A percentile compares a stretch with the other conserved stretches of the same genome.
Conservation (phyloP, 75 land plant species). For the Gnetum montanum region DNA sequence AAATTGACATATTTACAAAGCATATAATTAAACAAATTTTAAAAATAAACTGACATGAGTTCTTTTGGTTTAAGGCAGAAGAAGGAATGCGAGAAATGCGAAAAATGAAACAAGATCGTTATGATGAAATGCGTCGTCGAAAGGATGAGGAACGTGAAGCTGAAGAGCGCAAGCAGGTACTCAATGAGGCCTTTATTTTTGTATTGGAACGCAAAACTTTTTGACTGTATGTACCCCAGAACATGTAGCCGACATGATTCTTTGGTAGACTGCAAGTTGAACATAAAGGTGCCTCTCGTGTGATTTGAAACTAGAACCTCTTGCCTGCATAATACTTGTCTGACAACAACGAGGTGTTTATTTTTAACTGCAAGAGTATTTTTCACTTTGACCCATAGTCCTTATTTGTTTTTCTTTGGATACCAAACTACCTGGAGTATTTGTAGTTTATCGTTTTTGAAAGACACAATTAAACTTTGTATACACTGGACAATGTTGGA, state of each 20-base stretch:
- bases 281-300: too few species aligned
- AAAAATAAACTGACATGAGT: background rate
- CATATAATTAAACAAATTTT: background rate
- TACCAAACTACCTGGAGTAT: too few species aligned
- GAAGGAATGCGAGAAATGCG: constrained; percentile 66
- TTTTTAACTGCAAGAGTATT: too few species aligned
- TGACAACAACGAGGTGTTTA: too few species aligned
- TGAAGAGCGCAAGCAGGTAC: constrained; percentile 62
- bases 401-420: too few species aligned
- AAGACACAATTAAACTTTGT: too few species aligned
- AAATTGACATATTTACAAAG: background rate
- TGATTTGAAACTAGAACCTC: too few species aligned
- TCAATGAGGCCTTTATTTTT: constrained; percentile 6
- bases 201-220: background rate
- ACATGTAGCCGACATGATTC: too few species aligned
- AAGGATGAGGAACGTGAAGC: constrained; percentile 97
- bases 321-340: too few species aligned
- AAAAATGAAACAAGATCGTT: constrained; percentile 65
- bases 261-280: background rate
- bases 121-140: constrained; percentile 72
- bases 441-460: too few species aligned
- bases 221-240: background rate
- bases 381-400: too few species aligned
- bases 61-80: constrained; percentile 81
- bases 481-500: too few species aligned